These are phyloP conservation scores for Rhizomucor miehei DNA, from an alignment of 371 early-diverging fungal genomes.

Conservation along the genomic window DNA sequence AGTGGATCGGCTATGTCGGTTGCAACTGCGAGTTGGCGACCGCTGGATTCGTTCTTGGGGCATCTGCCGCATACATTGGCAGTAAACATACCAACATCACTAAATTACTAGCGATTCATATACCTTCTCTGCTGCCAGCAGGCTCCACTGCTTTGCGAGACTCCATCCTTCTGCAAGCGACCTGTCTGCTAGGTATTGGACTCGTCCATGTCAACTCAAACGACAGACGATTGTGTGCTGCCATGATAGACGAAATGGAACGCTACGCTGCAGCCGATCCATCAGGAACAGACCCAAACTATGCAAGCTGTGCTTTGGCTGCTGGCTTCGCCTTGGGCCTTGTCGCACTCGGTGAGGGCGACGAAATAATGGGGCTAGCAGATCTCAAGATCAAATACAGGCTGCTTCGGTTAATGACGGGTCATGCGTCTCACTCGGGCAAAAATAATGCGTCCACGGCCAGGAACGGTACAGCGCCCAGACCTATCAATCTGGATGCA, in stretches of 20 bases:
- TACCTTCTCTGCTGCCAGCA: constrained; percentile 51
- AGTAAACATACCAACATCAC: constrained; percentile 61
- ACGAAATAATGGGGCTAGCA: constrained; percentile 27
- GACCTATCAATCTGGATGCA: constrained; percentile 28
- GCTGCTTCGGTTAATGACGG: constrained; percentile 51
- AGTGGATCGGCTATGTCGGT: constrained; percentile 66
- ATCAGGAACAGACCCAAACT: constrained; percentile 27
- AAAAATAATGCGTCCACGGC: background rate
- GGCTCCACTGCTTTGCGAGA: constrained; percentile 54
- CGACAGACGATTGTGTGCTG: constrained; percentile 64
- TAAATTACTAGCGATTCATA: constrained; percentile 68
- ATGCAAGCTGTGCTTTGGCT: constrained; percentile 60
- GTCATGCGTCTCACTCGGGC: background rate
- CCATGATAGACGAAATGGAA: constrained; percentile 70
- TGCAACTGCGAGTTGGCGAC: constrained; percentile 62
- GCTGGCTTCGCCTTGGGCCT: constrained; percentile 86
- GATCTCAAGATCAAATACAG: constrained; percentile 62
- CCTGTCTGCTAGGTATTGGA: constrained; percentile 75
- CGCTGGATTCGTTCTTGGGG: constrained; percentile 75
- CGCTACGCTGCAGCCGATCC: constrained; percentile 30
- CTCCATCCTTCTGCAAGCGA: constrained; percentile 56
- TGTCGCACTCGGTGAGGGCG: constrained; percentile 64
- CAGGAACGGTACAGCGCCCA: background rate
- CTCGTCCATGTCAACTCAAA: constrained; percentile 67
- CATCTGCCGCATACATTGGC: constrained; percentile 68